Conservation (phyloP, 208 protist genomes). For the Crithidia expoeki region DNA sequence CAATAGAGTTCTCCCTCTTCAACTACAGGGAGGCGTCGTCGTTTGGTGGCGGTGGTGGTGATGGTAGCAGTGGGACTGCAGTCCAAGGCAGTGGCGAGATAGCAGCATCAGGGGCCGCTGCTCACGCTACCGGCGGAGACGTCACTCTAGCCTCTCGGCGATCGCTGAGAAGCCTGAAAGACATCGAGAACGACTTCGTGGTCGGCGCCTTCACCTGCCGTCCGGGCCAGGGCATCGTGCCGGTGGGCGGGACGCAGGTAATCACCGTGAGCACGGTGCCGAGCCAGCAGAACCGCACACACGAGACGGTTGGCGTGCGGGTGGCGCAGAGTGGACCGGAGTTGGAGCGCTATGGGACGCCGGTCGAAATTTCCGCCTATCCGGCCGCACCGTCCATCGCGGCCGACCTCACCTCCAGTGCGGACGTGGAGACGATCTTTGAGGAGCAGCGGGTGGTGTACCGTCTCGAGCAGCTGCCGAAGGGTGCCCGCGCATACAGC, state of each 20-base stretch:
- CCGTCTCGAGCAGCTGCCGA: slow-evolving; percentile 75
- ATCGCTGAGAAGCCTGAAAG: slow-evolving; percentile 22
- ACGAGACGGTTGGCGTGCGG: slow-evolving; percentile 89
- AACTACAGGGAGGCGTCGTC: slow-evolving; percentile 58
- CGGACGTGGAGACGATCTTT: slow-evolving; percentile 94
- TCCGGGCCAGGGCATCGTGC: slow-evolving; percentile 69
- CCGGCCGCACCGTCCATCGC: slow-evolving; percentile 93
- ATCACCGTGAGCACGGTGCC: slow-evolving; percentile 87
- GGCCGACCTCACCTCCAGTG: slow-evolving; percentile 77
- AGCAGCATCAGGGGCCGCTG: neutral
- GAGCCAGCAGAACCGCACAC: slow-evolving; percentile 43
- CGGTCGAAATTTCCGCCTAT: slow-evolving; percentile 93
- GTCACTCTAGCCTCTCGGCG: neutral
- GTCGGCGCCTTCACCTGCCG: slow-evolving; percentile 82
- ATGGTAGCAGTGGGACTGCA: neutral
- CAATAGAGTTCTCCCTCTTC: slow-evolving; percentile 80
- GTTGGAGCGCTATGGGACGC: slow-evolving; percentile 65
- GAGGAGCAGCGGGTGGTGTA: slow-evolving; percentile 96
- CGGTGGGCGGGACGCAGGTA: slow-evolving; percentile 55
- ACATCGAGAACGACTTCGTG: slow-evolving; percentile 42
- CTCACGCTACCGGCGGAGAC: slow-evolving; percentile 1
- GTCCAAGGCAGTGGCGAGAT: neutral
- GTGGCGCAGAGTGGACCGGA: slow-evolving; percentile 89
- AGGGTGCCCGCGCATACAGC: slow-evolving; percentile 79
- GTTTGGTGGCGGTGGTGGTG: slow-evolving; percentile 2